Evolutionary conservation across 2,329 filamentous ascomycete genomes (phyloP).

Genomic region (Calonectria hawksworthii): DNA sequence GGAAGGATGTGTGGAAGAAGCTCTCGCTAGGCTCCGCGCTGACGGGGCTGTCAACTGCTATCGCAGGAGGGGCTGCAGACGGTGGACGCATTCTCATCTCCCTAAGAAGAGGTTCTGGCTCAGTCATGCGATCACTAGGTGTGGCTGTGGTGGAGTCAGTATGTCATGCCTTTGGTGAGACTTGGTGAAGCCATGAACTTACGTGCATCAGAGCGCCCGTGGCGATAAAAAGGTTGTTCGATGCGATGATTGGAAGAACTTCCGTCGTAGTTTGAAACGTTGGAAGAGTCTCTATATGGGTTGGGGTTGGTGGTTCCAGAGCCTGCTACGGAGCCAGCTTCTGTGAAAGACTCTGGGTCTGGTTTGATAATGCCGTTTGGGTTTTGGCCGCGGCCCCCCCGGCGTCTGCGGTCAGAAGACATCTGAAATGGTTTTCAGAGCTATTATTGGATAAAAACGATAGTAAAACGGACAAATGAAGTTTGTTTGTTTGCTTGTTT

Average conservation of each 20-base stretch:
- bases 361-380: conserved; percentile 40
- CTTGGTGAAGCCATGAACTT: conserved; percentile 36
- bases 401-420: conserved; percentile 38
- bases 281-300: conserved; percentile 29
- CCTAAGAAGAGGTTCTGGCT: conserved; percentile 55
- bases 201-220: conserved; percentile 56
- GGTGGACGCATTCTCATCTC: conserved; percentile 51
- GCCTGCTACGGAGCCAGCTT: conserved; percentile 27
- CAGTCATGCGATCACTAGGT: conserved; percentile 52
- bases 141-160: conserved; percentile 48
- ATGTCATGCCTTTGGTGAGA: conserved; percentile 4
- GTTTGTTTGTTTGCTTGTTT: background rate
- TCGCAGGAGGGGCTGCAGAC: conserved; percentile 21
- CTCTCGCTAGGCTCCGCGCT: conserved; percentile 50
- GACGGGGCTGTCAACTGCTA: conserved; percentile 35
- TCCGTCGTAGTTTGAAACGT: conserved; percentile 37
- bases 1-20: conserved; percentile 60
- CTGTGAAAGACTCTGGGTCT: conserved; percentile 41
- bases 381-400: conserved; percentile 34
- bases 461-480: background rate
- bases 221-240: conserved; percentile 44
- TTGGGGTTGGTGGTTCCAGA: conserved; percentile 30
- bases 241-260: conserved; percentile 28
- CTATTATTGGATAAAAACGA: background rate
- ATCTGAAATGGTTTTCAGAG: conserved; percentile 22